Evolutionary conservation across 306 rosid genomes (phyloP).

Genomic region (Gynostemma pentaphyllum): DNA sequence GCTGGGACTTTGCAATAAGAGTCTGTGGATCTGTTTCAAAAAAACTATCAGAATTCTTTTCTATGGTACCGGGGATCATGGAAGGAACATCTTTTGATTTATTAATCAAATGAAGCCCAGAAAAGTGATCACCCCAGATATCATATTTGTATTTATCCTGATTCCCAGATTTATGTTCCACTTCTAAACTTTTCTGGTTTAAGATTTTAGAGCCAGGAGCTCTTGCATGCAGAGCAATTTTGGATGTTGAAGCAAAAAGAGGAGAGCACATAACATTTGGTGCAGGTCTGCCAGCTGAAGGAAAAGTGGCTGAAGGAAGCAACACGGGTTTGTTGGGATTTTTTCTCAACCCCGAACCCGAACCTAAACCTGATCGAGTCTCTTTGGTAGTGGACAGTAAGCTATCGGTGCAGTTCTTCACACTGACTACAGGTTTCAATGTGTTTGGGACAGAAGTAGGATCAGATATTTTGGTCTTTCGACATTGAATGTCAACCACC

Average conservation of each 20-base stretch:
- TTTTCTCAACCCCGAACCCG: slow-evolving; percentile 26
- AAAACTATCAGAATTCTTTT: slow-evolving; percentile 64
- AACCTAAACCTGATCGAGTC: too few relatives aligned
- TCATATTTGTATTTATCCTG: slow-evolving; percentile 70
- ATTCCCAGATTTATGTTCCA: slow-evolving; percentile 25
- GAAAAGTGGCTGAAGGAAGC: slow-evolving; percentile 39
- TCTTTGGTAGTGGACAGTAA: slow-evolving; percentile 21
- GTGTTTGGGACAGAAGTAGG: slow-evolving; percentile 22
- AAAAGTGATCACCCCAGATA: slow-evolving; percentile 90
- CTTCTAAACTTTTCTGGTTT: slow-evolving; percentile 21
- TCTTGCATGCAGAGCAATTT: slow-evolving; percentile 38
- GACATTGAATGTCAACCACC: slow-evolving; percentile 17
- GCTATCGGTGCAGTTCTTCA: slow-evolving; percentile 7
- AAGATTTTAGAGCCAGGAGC: slow-evolving; percentile 64
- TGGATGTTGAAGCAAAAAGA: slow-evolving; percentile 27
- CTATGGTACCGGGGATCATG: slow-evolving; percentile 34
- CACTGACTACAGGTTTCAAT: slow-evolving; percentile 19
- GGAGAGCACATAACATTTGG: slow-evolving; percentile 19
- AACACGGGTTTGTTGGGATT: slow-evolving; percentile 24
- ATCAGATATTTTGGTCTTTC: slow-evolving; percentile 17
- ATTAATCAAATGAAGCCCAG: slow-evolving; percentile 56
- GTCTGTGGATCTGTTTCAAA: slow-evolving; percentile 73
- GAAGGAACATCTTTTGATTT: slow-evolving; percentile 36
- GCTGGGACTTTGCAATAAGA: slow-evolving; percentile 34
- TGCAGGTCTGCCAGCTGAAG: slow-evolving; percentile 25